Percentiles rank a stretch among this genome's conserved stretches.
These are phyloP conservation scores for Eutrema salsugineum DNA, from an alignment of 441 rosid species.

Conservation along the genomic window DNA sequence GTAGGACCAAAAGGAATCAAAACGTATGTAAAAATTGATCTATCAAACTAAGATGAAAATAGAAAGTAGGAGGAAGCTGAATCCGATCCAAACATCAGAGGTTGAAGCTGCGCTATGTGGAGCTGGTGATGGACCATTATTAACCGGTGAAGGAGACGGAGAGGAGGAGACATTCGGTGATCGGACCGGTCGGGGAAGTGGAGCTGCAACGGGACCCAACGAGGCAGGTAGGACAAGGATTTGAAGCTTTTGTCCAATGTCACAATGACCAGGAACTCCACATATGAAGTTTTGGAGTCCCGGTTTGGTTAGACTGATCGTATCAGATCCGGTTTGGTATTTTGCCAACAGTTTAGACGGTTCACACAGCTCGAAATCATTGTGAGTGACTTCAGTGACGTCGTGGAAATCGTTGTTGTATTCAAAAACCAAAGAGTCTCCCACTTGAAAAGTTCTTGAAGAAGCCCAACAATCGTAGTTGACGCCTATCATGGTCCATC, in stretches of 20 bases:
- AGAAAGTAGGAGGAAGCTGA: background rate
- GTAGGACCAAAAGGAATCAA: too few species aligned
- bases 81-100: background rate
- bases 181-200: background rate
- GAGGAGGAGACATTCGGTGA: background rate
- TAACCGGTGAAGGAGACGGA: background rate
- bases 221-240: background rate
- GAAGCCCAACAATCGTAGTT: conserved; percentile 2
- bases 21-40: background rate
- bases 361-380: background rate
- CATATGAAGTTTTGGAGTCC: background rate
- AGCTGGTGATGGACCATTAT: background rate
- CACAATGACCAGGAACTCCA: background rate
- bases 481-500: conserved; percentile 1
- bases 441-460: conserved; percentile 7
- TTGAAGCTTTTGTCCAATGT: background rate
- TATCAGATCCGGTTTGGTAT: conserved; percentile 7
- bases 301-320: background rate
- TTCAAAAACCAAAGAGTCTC: conserved; percentile 12
- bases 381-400: background rate
- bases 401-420: conserved; percentile 10
- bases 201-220: background rate
- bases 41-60: background rate
- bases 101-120: background rate
- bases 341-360: background rate